A percentile compares a stretch with the other conserved stretches of the same genome.
phyloP scores from a whole-genome alignment of 306 rosid genomes.

The Arachis hypogaea region DNA sequence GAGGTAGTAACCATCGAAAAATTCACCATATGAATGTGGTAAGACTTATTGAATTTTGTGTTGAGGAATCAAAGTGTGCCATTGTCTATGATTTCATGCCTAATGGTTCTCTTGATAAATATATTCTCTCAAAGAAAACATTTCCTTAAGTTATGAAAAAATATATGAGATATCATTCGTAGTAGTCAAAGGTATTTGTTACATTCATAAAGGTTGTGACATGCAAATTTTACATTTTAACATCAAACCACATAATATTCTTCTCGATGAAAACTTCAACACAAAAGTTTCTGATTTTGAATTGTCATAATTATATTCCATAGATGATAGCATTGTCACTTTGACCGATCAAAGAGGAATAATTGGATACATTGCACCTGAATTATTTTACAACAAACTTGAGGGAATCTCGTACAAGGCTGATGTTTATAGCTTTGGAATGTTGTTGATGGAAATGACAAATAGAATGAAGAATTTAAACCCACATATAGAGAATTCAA shows the following conservation, averaged over 20 bases:
- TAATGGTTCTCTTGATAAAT: conserved; percentile 19
- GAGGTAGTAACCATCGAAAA: conserved; percentile 34
- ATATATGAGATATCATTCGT: conserved; percentile 24
- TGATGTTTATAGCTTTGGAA: conserved; percentile 18
- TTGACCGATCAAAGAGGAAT: conserved; percentile 27
- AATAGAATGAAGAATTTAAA: not conserved
- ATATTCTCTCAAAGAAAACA: conserved; percentile 12
- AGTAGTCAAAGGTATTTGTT: conserved; percentile 13
- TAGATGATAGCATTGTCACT: conserved; percentile 24
- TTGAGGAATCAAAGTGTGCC: conserved; percentile 30
- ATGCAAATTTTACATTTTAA: conserved; percentile 38
- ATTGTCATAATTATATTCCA: conserved; percentile 1
- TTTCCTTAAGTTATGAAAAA: conserved; percentile 1
- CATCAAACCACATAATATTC: conserved; percentile 33
- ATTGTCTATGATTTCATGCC: conserved; percentile 36
- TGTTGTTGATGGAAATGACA: conserved; percentile 14
- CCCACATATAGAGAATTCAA: not conserved
- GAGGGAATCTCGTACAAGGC: not conserved
- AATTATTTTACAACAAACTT: conserved; percentile 4
- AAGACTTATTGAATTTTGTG: conserved; percentile 34
- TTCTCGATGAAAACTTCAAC: conserved; percentile 26
- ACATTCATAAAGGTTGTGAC: conserved; percentile 32
- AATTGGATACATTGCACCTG: conserved; percentile 23
- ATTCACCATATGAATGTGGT: conserved; percentile 38
- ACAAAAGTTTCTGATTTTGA: conserved; percentile 23